These are phyloP conservation scores for Artomyces pyxidatus DNA, from an alignment of 768 basidiomycete species.

Conservation along the genomic window DNA sequence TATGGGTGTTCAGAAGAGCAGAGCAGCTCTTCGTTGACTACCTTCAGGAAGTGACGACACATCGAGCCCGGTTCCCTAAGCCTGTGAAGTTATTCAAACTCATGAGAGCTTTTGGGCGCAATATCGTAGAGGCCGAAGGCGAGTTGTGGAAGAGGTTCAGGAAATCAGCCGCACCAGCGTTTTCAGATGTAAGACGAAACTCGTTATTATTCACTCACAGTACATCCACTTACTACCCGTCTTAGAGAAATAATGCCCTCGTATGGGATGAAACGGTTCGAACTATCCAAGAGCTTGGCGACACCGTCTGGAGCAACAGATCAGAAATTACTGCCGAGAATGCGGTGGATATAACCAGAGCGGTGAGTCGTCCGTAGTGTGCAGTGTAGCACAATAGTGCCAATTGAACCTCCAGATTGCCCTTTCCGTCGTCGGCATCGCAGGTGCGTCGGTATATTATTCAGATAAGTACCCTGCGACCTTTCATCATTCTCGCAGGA, in stretches of 20 bases:
- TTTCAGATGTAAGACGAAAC: constrained; percentile 40
- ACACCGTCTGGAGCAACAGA: constrained; percentile 38
- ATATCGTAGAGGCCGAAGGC: constrained; percentile 58
- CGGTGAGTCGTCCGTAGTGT: constrained; percentile 26
- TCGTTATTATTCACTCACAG: background rate
- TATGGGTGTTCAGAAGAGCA: background rate
- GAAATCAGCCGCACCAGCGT: constrained; percentile 55
- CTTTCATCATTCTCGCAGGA: constrained; percentile 14
- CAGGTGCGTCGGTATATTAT: constrained; percentile 21
- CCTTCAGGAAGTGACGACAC: constrained; percentile 40
- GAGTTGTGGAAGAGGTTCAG: constrained; percentile 60
- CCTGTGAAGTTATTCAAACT: constrained; percentile 37
- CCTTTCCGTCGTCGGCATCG: constrained; percentile 46
- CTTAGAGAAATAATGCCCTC: constrained; percentile 28
- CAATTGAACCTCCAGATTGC: constrained; percentile 33
- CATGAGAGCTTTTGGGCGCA: constrained; percentile 46
- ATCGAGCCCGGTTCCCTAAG: constrained; percentile 49
- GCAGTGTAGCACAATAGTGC: background rate
- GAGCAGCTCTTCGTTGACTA: background rate
- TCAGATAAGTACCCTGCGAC: background rate
- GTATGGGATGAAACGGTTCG: constrained; percentile 31
- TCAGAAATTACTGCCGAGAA: constrained; percentile 35
- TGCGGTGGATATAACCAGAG: constrained; percentile 43
- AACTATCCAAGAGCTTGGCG: constrained; percentile 24
- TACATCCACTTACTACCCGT: background rate